Evolutionary conservation across 148 eudicot genomes (phyloP).

Genomic region (Cornus kousa): DNA sequence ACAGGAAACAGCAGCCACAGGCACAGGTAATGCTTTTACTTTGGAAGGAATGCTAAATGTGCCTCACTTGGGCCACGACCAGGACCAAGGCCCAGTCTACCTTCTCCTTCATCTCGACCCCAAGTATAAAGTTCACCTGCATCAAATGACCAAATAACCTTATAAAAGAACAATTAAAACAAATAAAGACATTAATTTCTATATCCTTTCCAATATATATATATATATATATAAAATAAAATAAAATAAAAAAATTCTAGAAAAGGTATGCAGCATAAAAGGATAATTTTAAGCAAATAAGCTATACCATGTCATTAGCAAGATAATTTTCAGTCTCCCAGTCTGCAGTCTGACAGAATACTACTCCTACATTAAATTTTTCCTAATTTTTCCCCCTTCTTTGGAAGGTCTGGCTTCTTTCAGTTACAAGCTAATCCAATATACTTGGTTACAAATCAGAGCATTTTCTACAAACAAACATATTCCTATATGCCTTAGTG

Average conservation of each 20-base stretch:
- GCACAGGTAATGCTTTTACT: conserved; percentile 71
- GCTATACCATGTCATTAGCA: not conserved
- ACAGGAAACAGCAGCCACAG: conserved; percentile 79
- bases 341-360: not conserved
- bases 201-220: not conserved
- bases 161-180: not conserved
- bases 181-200: not conserved
- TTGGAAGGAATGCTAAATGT: conserved; percentile 69
- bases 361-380: not conserved
- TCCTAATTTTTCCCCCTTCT: not conserved
- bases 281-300: not conserved
- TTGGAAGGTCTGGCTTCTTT: not conserved
- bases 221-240: too few relatives aligned
- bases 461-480: not conserved
- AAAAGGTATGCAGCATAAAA: not conserved
- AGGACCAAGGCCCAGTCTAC: conserved; percentile 96
- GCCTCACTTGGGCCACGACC: conserved; percentile 89
- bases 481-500: not conserved
- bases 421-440: conserved; percentile 5
- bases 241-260: not conserved
- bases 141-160: not conserved
- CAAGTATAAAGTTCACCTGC: conserved; percentile 85
- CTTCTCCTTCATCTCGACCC: conserved; percentile 99
- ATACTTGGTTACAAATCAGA: not conserved
- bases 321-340: not conserved